phyloP scores from a whole-genome alignment of 2,329 filamentous ascomycete genomes.

The Botrytis squamosa region DNA sequence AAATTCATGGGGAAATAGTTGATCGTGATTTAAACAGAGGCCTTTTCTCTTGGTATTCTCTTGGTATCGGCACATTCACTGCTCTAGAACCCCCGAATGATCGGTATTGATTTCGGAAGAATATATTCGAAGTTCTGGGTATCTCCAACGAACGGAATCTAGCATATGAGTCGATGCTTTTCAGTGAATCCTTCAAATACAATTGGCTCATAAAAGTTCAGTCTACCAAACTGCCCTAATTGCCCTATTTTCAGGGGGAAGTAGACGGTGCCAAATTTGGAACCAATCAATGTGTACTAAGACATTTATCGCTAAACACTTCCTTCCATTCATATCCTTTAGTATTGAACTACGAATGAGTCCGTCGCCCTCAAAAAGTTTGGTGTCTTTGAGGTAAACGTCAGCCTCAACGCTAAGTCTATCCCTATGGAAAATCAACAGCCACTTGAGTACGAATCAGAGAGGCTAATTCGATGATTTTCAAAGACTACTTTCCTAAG shows the following conservation, averaged over 20 bases:
- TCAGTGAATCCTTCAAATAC: neutral
- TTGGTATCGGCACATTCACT: neutral
- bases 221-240: neutral
- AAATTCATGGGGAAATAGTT: neutral
- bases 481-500: neutral
- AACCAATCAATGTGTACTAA: neutral
- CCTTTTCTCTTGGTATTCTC: slow-evolving; percentile 1
- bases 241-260: slow-evolving; percentile 10
- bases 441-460: neutral
- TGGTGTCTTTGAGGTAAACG: neutral
- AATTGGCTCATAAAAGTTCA: neutral
- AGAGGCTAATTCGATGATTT: neutral
- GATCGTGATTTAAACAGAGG: neutral
- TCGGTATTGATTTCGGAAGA: neutral
- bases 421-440: neutral
- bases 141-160: neutral
- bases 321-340: neutral
- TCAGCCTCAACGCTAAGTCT: neutral
- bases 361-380: neutral
- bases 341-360: neutral
- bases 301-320: neutral
- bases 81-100: neutral
- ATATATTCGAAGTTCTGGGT: neutral
- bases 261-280: neutral
- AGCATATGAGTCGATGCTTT: neutral